Percentiles rank a stretch among this genome's conserved stretches.
phyloP scores from a whole-genome alignment of 495 filamentous ascomycete genomes.

The Pseudomonodictys pantanalensis region DNA sequence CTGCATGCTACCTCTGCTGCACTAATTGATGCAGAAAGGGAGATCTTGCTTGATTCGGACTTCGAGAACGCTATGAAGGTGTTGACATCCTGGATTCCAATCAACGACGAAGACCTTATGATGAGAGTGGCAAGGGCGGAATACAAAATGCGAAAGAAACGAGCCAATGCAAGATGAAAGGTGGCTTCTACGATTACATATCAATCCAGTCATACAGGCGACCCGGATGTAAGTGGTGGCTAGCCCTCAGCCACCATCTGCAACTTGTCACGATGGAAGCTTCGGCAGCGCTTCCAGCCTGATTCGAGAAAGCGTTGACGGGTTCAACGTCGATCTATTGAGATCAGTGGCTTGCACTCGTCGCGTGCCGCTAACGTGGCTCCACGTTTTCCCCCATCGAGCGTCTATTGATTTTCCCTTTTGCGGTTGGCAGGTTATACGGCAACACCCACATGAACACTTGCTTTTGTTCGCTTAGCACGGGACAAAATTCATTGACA shows the following conservation, averaged over 20 bases:
- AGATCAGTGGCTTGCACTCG: slow-evolving; percentile 34
- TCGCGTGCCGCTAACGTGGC: slow-evolving; percentile 29
- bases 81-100: slow-evolving; percentile 90
- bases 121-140: slow-evolving; percentile 93
- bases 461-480: background rate
- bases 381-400: slow-evolving; percentile 21
- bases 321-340: slow-evolving; percentile 12
- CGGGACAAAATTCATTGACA: background rate
- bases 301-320: slow-evolving; percentile 19
- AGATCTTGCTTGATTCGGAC: slow-evolving; percentile 87
- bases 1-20: slow-evolving; percentile 89
- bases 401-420: slow-evolving; percentile 3
- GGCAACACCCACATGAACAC: background rate
- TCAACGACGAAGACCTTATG: slow-evolving; percentile 89
- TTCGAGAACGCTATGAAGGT: slow-evolving; percentile 99
- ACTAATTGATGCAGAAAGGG: slow-evolving; percentile 85
- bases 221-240: background rate
- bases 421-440: slow-evolving; percentile 11
- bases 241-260: slow-evolving; percentile 7
- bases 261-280: slow-evolving; percentile 11
- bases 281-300: slow-evolving; percentile 24
- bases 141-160: slow-evolving; percentile 68
- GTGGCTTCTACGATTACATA: background rate
- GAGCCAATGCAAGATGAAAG: slow-evolving; percentile 22
- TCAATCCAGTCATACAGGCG: background rate